Conservation (phyloP, 306 rosid species). For the Vachellia collinsii region DNA sequence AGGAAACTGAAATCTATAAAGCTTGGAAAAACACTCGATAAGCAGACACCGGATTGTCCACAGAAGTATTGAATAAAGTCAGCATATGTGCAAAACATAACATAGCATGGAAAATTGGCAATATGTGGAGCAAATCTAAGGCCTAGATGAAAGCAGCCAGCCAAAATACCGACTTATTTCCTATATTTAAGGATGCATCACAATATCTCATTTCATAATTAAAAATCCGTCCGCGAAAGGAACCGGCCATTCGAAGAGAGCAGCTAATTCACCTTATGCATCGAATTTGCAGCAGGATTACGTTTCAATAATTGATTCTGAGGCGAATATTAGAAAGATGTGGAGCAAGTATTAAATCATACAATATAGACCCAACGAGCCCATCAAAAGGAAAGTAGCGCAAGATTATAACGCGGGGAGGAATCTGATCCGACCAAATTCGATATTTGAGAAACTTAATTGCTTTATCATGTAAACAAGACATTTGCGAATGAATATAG, state of each 20-base stretch:
- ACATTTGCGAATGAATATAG: background rate
- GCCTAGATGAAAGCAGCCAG: background rate
- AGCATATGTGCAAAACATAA: background rate
- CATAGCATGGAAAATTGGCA: background rate
- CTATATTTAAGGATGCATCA: slow-evolving; percentile 8
- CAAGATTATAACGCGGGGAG: background rate
- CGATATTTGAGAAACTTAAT: background rate
- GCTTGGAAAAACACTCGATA: background rate
- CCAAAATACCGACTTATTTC: background rate
- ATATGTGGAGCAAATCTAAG: slow-evolving; percentile 3
- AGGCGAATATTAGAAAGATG: background rate
- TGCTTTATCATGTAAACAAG: background rate
- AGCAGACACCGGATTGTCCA: background rate
- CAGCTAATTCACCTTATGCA: slow-evolving; percentile 7
- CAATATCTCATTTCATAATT: background rate
- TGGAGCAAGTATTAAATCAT: background rate
- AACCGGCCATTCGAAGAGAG: background rate
- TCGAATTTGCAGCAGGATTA: background rate
- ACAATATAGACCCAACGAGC: background rate
- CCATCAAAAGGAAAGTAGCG: background rate
- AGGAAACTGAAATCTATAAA: background rate
- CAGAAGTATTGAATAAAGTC: background rate
- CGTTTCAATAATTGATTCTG: background rate
- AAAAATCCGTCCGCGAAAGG: background rate
- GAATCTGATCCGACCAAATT: background rate